Evolutionary conservation across 2,329 filamentous ascomycete genomes (phyloP).

Genomic region (Nothomitra cinnamomea): DNA sequence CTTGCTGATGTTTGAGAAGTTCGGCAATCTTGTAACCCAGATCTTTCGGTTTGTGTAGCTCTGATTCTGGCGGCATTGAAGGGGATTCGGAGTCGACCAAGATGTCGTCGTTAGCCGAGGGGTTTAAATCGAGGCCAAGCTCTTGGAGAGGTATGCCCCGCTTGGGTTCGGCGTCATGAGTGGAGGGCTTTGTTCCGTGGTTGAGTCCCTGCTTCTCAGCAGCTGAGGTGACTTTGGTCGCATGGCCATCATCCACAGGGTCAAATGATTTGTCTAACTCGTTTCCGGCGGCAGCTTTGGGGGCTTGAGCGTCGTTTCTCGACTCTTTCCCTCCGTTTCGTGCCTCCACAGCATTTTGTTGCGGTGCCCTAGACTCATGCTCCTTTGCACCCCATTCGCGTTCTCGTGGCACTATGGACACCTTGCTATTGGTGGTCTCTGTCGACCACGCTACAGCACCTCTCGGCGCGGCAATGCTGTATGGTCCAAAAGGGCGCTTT

Average conservation of each 20-base stretch:
- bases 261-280: no score
- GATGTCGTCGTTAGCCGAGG: not conserved
- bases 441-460: not conserved
- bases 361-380: no score
- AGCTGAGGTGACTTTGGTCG: no score
- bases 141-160: not conserved
- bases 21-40: not conserved
- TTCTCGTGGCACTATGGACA: not conserved
- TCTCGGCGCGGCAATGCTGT: conserved; percentile 17
- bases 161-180: not conserved
- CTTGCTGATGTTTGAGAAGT: not conserved
- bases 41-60: not conserved
- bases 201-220: not conserved
- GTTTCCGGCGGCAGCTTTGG: no score
- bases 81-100: not conserved
- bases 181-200: no score
- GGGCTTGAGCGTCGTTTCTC: no score
- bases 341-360: no score
- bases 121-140: not conserved
- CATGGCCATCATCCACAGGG: not conserved
- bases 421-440: not conserved
- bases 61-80: not conserved
- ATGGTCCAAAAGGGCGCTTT: conserved; percentile 30
- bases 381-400: no score
- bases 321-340: no score